These are phyloP conservation scores for Mycena galopus DNA, from an alignment of 768 basidiomycete species.

Conservation along the genomic window DNA sequence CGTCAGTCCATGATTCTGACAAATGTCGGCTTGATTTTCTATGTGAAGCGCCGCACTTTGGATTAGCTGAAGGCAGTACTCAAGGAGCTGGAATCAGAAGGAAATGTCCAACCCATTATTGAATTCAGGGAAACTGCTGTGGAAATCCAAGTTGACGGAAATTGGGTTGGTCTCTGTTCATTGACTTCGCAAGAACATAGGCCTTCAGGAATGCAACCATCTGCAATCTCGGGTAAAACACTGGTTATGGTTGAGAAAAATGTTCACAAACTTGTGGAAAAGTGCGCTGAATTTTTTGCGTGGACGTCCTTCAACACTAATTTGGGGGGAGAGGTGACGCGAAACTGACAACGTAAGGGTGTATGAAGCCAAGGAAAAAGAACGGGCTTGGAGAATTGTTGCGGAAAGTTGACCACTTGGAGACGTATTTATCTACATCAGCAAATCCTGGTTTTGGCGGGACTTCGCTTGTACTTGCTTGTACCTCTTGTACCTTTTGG, in stretches of 20 bases:
- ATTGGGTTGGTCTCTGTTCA: conserved; percentile 60
- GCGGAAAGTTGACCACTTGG: too few relatives aligned
- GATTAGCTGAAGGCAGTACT: conserved; percentile 88
- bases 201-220: conserved; percentile 61
- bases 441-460: too few relatives aligned
- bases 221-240: conserved; percentile 71
- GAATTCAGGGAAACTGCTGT: conserved; percentile 90
- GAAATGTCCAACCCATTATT: conserved; percentile 81
- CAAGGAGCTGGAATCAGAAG: conserved; percentile 84
- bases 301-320: conserved; percentile 6
- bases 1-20: conserved; percentile 90
- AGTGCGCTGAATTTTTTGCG: conserved; percentile 62
- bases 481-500: too few relatives aligned
- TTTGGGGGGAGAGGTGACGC: conserved; percentile 70
- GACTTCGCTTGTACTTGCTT: too few relatives aligned
- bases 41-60: conserved; percentile 84
- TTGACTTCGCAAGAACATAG: conserved; percentile 43
- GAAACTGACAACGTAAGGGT: conserved; percentile 96
- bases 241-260: conserved; percentile 85
- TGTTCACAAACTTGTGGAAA: conserved; percentile 82
- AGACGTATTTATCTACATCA: too few relatives aligned
- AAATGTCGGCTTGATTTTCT: conserved; percentile 86
- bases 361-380: conserved; percentile 98
- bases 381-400: too few relatives aligned
- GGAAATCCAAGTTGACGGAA: conserved; percentile 85